phyloP scores from a whole-genome alignment of 2,329 filamentous ascomycete species.

The Pyrenophora tritici-repentis region DNA sequence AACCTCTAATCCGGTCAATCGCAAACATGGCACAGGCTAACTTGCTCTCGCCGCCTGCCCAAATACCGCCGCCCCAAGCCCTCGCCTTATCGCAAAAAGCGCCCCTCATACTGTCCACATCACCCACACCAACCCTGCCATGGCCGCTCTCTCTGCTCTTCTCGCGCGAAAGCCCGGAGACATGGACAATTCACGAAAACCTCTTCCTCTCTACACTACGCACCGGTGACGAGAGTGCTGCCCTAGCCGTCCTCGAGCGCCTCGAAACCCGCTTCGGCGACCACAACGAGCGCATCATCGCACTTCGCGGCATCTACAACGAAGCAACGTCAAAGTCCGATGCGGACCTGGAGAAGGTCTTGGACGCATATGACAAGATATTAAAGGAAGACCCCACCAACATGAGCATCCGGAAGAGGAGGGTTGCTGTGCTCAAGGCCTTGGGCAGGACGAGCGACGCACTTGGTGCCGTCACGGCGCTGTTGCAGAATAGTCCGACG shows the following conservation, averaged over 20 bases:
- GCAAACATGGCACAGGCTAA: conserved; percentile 40
- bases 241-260: conserved; percentile 73
- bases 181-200: conserved; percentile 87
- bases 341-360: conserved; percentile 67
- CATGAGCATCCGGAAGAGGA: conserved; percentile 82
- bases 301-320: conserved; percentile 78
- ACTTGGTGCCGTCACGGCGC: conserved; percentile 70
- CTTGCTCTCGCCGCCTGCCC: conserved; percentile 49
- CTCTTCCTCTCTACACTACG: conserved; percentile 82
- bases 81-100: conserved; percentile 56
- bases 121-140: conserved; percentile 50
- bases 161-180: conserved; percentile 71
- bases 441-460: conserved; percentile 74
- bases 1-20: conserved; percentile 1
- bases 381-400: conserved; percentile 76
- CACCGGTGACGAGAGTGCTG: conserved; percentile 79
- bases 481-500: conserved; percentile 83
- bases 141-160: conserved; percentile 59
- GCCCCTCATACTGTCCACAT: conserved; percentile 45
- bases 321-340: conserved; percentile 77
- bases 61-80: conserved; percentile 46
- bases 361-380: conserved; percentile 78
- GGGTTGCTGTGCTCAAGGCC: conserved; percentile 77
- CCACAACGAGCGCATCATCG: conserved; percentile 84
- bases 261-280: conserved; percentile 80